Evolutionary conservation across 345 rosid genomes (phyloP).

Genomic region (Eutrema japonicum): DNA sequence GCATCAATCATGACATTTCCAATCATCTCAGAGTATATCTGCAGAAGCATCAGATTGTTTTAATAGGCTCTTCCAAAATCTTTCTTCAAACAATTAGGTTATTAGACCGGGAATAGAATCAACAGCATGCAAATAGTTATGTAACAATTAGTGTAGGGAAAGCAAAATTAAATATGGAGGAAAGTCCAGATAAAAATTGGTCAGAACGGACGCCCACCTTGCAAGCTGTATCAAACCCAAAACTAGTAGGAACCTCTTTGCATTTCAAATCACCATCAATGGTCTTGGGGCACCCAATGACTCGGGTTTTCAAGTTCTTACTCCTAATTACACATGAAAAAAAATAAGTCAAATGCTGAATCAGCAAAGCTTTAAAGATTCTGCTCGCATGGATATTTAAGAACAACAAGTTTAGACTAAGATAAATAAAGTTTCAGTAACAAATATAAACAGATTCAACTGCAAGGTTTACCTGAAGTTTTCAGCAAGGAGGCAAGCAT

Average conservation of each 20-base stretch:
- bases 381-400: not conserved
- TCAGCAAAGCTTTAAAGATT: not conserved
- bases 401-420: not conserved
- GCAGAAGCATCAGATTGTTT: slow-evolving; percentile 37
- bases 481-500: slow-evolving; percentile 99
- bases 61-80: slow-evolving; percentile 1
- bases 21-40: slow-evolving; percentile 98
- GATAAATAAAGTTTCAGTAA: slow-evolving; percentile 1
- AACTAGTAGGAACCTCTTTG: slow-evolving; percentile 97
- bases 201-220: slow-evolving; percentile 55
- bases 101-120: not conserved
- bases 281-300: slow-evolving; percentile 98
- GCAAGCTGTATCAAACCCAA: slow-evolving; percentile 99
- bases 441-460: not conserved
- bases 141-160: not conserved
- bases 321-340: slow-evolving; percentile 48
- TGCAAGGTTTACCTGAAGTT: slow-evolving; percentile 66
- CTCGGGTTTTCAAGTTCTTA: slow-evolving; percentile 82
- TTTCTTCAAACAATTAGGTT: slow-evolving; percentile 10
- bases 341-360: not conserved
- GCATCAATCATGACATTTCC: slow-evolving; percentile 99
- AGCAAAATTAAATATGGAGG: not conserved
- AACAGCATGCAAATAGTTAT: not conserved
- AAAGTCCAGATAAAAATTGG: not conserved
- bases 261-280: slow-evolving; percentile 98